phyloP scores from a whole-genome alignment of 2,329 filamentous ascomycete species.

The Colletotrichum limetticola region DNA sequence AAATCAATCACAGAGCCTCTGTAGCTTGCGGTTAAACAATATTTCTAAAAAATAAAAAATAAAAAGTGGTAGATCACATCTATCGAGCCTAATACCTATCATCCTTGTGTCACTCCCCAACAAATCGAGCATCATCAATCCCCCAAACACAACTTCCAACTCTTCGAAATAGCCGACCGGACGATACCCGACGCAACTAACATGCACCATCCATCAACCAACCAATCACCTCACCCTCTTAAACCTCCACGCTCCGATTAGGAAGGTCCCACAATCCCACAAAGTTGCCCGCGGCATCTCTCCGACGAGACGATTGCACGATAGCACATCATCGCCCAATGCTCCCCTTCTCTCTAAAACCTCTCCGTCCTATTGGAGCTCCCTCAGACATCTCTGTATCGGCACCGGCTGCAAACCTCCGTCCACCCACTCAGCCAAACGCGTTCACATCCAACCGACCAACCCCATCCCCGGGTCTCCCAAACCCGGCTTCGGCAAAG shows the following conservation, averaged over 20 bases:
- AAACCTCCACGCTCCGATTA: neutral
- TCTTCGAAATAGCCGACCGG: constrained; percentile 3
- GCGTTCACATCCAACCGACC: neutral
- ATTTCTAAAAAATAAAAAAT: no score
- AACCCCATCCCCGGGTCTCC: neutral
- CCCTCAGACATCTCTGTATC: constrained; percentile 25
- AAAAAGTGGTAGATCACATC: no score
- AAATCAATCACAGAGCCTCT: no score
- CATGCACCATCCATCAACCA: neutral
- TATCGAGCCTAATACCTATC: neutral
- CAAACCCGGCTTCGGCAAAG: neutral
- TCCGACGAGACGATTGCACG: neutral
- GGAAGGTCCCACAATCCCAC: neutral
- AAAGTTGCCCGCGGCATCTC: constrained; percentile 25
- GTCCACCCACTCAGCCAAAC: neutral
- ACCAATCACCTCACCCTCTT: neutral
- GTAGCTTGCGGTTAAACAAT: no score
- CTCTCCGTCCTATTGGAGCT: neutral
- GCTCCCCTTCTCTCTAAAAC: neutral
- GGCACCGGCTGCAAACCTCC: constrained; percentile 11
- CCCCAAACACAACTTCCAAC: neutral
- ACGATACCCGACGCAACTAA: neutral
- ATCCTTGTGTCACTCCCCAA: neutral
- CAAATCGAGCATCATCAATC: neutral
- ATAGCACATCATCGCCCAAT: neutral